phyloP scores from a whole-genome alignment of 768 basidiomycete genomes.

The Albatrellus ellisii region DNA sequence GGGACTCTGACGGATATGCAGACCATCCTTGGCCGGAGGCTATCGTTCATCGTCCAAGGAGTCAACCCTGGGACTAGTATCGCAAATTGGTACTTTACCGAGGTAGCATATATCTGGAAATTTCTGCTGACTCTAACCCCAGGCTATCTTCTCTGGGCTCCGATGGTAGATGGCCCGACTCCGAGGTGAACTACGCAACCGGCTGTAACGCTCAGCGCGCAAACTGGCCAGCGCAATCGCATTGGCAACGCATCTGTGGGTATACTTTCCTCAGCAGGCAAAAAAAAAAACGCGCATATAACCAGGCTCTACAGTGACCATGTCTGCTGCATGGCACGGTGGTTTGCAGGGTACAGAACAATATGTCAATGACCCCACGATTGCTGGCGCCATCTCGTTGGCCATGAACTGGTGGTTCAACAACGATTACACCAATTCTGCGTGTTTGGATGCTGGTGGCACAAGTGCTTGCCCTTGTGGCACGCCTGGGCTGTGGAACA shows the following conservation, averaged over 20 bases:
- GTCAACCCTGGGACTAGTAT: slow-evolving; percentile 1
- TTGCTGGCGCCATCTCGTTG: slow-evolving; percentile 12
- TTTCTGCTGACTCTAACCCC: too few relatives aligned
- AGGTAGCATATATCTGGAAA: too few relatives aligned
- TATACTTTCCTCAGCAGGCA: slow-evolving; percentile 1
- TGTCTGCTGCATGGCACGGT: slow-evolving; percentile 16
- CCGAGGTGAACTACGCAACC: slow-evolving; percentile 19
- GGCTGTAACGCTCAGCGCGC: slow-evolving; percentile 23
- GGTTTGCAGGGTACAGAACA: slow-evolving; percentile 8
- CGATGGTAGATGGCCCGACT: slow-evolving; percentile 13
- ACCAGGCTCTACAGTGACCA: slow-evolving; percentile 8
- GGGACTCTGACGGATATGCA: slow-evolving; percentile 7
- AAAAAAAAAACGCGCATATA: not conserved
- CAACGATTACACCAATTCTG: slow-evolving; percentile 17
- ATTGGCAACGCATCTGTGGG: slow-evolving; percentile 18
- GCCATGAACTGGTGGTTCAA: slow-evolving; percentile 21
- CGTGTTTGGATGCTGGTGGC: slow-evolving; percentile 18
- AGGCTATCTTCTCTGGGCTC: slow-evolving; percentile 13
- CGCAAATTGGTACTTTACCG: slow-evolving; percentile 7
- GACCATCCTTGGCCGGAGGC: slow-evolving; percentile 7
- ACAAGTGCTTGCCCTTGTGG: slow-evolving; percentile 18
- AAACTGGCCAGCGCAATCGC: slow-evolving; percentile 23
- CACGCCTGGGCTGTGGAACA: slow-evolving; percentile 16
- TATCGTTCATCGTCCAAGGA: slow-evolving; percentile 5
- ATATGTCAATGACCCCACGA: slow-evolving; percentile 5